These are phyloP conservation scores for Polygonum aviculare DNA, from an alignment of 148 eudicot species.

Conservation along the genomic window DNA sequence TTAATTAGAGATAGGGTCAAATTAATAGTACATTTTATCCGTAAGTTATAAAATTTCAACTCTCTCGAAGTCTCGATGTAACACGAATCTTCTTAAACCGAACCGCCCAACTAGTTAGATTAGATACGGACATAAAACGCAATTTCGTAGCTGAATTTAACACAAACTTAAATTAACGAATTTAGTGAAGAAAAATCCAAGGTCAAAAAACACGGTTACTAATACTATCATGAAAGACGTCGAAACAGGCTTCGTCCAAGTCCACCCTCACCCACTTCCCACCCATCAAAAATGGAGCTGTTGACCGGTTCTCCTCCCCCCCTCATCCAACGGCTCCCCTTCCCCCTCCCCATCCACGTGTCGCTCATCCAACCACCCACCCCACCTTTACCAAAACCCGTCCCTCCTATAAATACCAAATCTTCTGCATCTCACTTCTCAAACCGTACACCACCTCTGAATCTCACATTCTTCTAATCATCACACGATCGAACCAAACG, in stretches of 20 bases:
- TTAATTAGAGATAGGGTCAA: too few relatives aligned
- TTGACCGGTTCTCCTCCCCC: not conserved
- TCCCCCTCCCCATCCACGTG: not conserved
- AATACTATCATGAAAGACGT: not conserved
- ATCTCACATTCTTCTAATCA: not conserved
- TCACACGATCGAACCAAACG: not conserved
- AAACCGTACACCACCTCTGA: not conserved
- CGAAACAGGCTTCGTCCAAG: not conserved
- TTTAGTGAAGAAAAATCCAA: not conserved
- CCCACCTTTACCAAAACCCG: not conserved
- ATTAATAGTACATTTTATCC: too few relatives aligned
- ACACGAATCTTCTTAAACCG: too few relatives aligned
- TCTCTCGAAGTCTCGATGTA: too few relatives aligned
- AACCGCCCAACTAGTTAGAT: too few relatives aligned
- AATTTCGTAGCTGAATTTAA: too few relatives aligned
- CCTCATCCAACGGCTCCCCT: not conserved
- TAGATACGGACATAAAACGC: too few relatives aligned
- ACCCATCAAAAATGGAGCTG: slow-evolving; percentile 1
- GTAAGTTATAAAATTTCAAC: too few relatives aligned
- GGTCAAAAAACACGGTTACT: slow-evolving; percentile 1
- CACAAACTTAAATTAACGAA: not conserved
- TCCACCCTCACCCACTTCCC: not conserved
- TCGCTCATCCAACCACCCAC: not conserved
- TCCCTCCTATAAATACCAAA: not conserved
- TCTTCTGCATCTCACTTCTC: not conserved